phyloP scores from a whole-genome alignment of 1,284 basidiomycete genomes.

The Spongiforma sp. region DNA sequence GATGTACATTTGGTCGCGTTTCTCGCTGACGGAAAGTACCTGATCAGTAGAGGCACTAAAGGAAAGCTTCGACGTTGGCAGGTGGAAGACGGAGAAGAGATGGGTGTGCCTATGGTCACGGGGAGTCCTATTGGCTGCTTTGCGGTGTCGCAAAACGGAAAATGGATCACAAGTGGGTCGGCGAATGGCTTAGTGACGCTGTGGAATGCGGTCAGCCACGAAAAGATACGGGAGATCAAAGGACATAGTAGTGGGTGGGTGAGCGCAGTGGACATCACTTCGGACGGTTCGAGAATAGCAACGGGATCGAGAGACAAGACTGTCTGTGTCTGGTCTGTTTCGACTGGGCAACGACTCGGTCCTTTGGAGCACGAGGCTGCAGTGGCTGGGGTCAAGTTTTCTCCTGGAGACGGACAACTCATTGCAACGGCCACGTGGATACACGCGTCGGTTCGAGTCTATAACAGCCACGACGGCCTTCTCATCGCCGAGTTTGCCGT shows the following conservation, averaged over 20 bases:
- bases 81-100: constrained; percentile 8
- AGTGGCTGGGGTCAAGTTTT: background rate
- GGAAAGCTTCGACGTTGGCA: constrained; percentile 10
- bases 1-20: constrained; percentile 6
- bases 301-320: background rate
- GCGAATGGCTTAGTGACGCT: background rate
- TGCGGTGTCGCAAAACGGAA: constrained; percentile 3
- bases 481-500: background rate
- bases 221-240: background rate
- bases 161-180: constrained; percentile 14
- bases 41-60: constrained; percentile 6
- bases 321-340: background rate
- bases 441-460: background rate
- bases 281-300: background rate
- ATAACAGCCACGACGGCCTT: background rate
- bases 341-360: background rate
- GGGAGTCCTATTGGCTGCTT: background rate
- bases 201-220: background rate
- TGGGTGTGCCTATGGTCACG: constrained; percentile 3
- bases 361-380: background rate
- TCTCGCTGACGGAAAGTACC: constrained; percentile 1
- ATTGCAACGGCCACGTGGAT: background rate
- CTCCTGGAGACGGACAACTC: background rate
- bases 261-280: background rate
- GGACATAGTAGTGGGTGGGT: background rate